Conservation (phyloP, 768 basidiomycete species). For the Tremella mesenterica region DNA sequence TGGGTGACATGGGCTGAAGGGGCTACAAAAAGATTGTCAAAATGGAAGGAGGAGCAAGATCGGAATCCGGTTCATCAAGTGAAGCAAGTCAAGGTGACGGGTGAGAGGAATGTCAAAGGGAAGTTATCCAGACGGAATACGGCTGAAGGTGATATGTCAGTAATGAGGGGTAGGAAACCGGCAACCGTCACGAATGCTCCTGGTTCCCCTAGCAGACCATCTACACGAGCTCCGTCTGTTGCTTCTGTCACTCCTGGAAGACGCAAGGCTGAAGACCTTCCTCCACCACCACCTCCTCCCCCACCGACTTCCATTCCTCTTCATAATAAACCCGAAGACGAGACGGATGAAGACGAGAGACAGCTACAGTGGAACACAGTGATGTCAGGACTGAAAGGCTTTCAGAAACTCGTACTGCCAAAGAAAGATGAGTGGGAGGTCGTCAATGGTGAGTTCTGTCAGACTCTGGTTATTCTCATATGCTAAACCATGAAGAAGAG, state of each 20-base stretch:
- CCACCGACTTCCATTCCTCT: too few species aligned
- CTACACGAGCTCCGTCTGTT: slow-evolving; percentile 10
- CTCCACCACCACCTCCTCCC: too few species aligned
- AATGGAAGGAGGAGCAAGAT: slow-evolving; percentile 10
- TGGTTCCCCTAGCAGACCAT: neutral
- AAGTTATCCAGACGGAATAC: neutral
- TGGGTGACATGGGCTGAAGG: slow-evolving; percentile 18
- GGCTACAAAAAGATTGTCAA: slow-evolving; percentile 6
- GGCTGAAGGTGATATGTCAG: neutral
- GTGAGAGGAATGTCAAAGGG: neutral
- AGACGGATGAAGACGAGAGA: neutral
- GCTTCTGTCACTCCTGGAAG: slow-evolving; percentile 10
- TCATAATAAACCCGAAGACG: neutral
- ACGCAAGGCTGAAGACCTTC: too few species aligned
- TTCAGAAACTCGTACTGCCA: neutral
- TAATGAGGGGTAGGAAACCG: neutral
- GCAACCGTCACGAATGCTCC: slow-evolving; percentile 1
- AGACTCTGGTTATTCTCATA: too few species aligned
- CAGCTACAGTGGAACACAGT: neutral
- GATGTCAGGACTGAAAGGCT: slow-evolving; percentile 6
- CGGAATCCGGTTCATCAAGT: neutral
- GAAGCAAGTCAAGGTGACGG: neutral
- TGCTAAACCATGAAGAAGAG: slow-evolving; percentile 8
- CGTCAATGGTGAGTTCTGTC: slow-evolving; percentile 21
- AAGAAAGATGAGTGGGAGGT: slow-evolving; percentile 30